Base-by-base conservation (phyloP, 2,329 filamentous ascomycete genomes). In the Aspergillus piperis region DNA sequence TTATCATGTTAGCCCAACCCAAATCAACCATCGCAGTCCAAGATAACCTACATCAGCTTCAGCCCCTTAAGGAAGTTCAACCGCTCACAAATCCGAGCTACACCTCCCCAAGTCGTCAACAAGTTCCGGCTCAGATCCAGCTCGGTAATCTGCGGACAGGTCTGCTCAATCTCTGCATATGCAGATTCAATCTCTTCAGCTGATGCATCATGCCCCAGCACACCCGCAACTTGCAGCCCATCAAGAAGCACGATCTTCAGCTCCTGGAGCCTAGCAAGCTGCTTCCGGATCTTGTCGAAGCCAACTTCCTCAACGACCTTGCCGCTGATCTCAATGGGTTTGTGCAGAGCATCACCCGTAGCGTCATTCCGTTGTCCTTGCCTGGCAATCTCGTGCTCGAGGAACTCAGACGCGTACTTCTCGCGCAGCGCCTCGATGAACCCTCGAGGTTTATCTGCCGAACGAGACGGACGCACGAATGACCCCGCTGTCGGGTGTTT, bases 231-330 rank as follows among this genome's bases (percentile, higher is more conserved):
- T 54, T 86, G 82, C 71, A 91, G 77, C 13, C 89, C 88, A 77
- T 98, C 93, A 7, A 99, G 81, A 41, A 98, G 86, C 53, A 96
- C 88, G 58, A 93, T 88, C 66, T 84, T 88, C 61, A 98, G 83
- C 68, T 95, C 90, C 57, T 88, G 81, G 32, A 98, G 81, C 71
- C 89, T 70, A 5, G 92, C 89, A 70, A 96, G 88, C 76, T 93
- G 87, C 66, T 84, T 84, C 47, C 90, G 86, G 66, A 97, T 91
- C 81, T 97, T 97, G 67, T 96, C 92, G 68, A 98, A 98, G 30
- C 95, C 95, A 36, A 98, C 86, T 78, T 98, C 94, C 78, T 98
- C 90, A 5, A 91, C 94, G 17, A 93, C 85, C 77, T 98, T 98
- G 39, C 84, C 82, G 77, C 90, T 78, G 81, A 96, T 83, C 82